Evolutionary conservation across 768 basidiomycete genomes (phyloP), one percentile per base, ranked within the genome.

Genomic region (Crassisporium funariophilum): DNA sequence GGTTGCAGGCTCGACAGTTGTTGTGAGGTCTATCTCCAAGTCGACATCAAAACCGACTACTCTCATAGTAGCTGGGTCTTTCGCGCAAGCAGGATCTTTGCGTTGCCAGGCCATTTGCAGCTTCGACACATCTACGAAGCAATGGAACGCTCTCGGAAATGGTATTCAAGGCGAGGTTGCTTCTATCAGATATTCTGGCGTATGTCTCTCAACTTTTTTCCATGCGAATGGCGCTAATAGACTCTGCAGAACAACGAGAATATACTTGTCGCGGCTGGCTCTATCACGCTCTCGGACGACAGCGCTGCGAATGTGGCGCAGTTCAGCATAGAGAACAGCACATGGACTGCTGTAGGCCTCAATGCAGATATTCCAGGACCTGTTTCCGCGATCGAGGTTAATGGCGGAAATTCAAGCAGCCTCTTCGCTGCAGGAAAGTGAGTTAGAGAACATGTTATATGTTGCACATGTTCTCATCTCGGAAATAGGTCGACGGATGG

Each of bases 361-460:
- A 65, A 78, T 10, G 62, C 65, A 10, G 74, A 80, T 37, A 73
- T 98, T 17, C 91, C 94, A 35, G 95, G 95, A 3, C 93, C 94
- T 2, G 88, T 93, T 2, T 88, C 92, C 3, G 94, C 95, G 9
- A 63, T 98, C 41, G 86, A 87, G 43, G 86, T 93, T 33, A 91
- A 98, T 64, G 73, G 84, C 52, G 78, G 79, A 16, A 92, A 97
- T 61, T 63, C 69, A 1, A 88, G 82, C 56, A 95, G 89, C 58
- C 78, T 98, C 45, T 99, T 94, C 58, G 91, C 87, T 37, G 91
- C 94, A 24, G 95, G 95, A 56, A 81, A 78, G 85, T 92, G 50
- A 62, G 84, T 67, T n/a, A 39, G 16, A 25, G 15, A n/a, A 41
- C 4, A 12, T 10, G 15, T 39, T 34, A 7, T 11, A n/a, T 31